phyloP scores from a whole-genome alignment of 805 yeast species.

The Monosporozyma unispora region DNA sequence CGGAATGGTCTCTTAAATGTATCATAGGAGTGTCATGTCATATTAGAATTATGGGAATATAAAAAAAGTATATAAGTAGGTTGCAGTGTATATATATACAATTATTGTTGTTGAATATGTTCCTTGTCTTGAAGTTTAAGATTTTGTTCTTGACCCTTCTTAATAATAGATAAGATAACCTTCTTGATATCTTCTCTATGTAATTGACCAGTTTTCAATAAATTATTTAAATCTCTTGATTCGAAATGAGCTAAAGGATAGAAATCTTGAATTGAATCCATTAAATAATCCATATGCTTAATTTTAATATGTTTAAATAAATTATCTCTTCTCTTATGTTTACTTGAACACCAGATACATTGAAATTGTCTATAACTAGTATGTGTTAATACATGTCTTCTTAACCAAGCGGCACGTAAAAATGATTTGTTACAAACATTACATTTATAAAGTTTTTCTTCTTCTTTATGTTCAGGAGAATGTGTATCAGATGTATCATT shows the following conservation, averaged over 20 bases:
- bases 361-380: conserved; percentile 19
- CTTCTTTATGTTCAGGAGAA: no score
- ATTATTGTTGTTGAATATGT: no score
- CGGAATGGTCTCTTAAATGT: no score
- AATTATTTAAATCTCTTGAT: conserved; percentile 2
- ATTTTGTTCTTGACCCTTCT: conserved; percentile 14
- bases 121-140: not conserved
- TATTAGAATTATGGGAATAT: no score
- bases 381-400: conserved; percentile 26
- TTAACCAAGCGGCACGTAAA: conserved; percentile 26
- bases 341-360: conserved; percentile 27
- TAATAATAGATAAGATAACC: conserved; percentile 7
- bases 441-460: conserved; percentile 15
- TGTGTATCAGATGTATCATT: not conserved
- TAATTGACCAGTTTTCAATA: conserved; percentile 14
- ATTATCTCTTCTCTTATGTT: conserved; percentile 29
- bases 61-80: no score
- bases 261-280: conserved; percentile 9
- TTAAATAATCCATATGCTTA: conserved; percentile 22
- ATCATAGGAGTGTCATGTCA: no score
- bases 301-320: conserved; percentile 27
- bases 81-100: no score
- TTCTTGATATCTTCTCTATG: conserved; percentile 20
- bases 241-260: conserved; percentile 6
- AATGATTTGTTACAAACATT: conserved; percentile 22